Base-by-base conservation (phyloP, 1,284 basidiomycete genomes). In the Ceratobasidium papillatum region DNA sequence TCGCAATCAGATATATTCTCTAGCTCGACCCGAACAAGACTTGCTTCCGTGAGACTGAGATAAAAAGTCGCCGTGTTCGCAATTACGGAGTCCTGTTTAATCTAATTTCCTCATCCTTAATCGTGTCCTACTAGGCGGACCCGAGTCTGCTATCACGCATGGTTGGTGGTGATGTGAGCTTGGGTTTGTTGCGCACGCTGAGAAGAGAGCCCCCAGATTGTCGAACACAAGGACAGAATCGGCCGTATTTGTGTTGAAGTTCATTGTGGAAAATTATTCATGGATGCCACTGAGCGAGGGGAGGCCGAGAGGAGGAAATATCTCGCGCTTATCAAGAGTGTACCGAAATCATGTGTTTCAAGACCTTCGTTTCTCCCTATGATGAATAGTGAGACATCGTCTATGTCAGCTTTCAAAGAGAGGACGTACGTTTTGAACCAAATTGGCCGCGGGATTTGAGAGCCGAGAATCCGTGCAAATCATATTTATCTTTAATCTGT, bases 121-220 rank as follows among this genome's bases (percentile, higher is more conserved):
- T 79, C 41, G 91, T 83, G 66, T 86, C 82, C 59, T 85, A 82
- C 88, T 89, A 91, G 12, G 85, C 89, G 85, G 87, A 89, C 78
- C 88, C 85, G 8, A 85, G 43, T 85, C 86, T 51, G 86, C 80
- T 0, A 82, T 84, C 3, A 80, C 78, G 69, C 14, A 58, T 38
- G 14, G 43, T 47, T 1, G 69, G 32, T 32, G 43, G n/a, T 36
- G 58, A 4, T 0, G 38, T 45, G 25, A 73, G 64, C 80, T 79
- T 25, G 80, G 78, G 7, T 78, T 74, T 41, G 65, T 78, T 79
- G 27, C 80, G 84, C 9, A 80, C 80, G 9, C 80, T 75, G 25
- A 88, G 81, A n/a, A 82, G 77, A 0, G 80, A 77, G 64, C 90
- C 89, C 2, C 80, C 77, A 7, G 86, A 82, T 76, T 83, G 80